Base-by-base conservation (phyloP, 306 rosid species). In the Lithocarpus polystachyus region DNA sequence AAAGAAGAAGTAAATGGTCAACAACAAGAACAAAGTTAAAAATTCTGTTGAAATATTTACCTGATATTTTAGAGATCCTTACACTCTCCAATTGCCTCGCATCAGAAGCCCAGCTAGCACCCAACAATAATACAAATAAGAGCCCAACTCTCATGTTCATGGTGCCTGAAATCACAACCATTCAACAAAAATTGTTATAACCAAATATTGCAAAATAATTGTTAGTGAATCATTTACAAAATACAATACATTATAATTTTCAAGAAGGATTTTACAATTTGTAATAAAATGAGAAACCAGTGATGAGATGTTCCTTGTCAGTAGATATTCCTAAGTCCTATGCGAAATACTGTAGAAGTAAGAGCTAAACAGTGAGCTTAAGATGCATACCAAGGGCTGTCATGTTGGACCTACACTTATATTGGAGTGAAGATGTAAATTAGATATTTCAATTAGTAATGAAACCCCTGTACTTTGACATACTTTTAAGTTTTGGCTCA, bases 81-180 rank as follows among this genome's bases (percentile, higher is more conserved):
- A 5, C 72, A 18, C 37, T 68, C 53, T 11, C 72, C 15, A 68
- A 18, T 35, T 19, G 52, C n/a, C 72, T 82, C 74, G 86, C 87
- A 62, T 82, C 87, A 77, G 85, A 79, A 55, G 56, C 55, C 86
- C 86, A 84, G 72, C 77, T 72, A 54, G 74, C 81, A 64, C 81
- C 85, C 68, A 84, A 51, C 71, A 84, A 61, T 37, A 82, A 70
- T 54, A 81, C 79, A 79, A 87, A 33, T 10, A 87, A 40, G 11
- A 87, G 11, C 78, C 83, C 86, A 82, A 77, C 70, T 75, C 81
- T 78, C 76, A 33, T 26, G 55, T 80, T 79, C 88, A 87, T 84
- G n/a, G 56, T 60, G 62, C 79, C 88, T 87, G 82, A 80, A 76
- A 68, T 62, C 37, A 54, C 72, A 70, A 24, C 13, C 57, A 74